Percentiles rank a stretch among this genome's conserved stretches.
phyloP scores from a whole-genome alignment of 2,329 filamentous ascomycete species.

The Fusarium scirpi region DNA sequence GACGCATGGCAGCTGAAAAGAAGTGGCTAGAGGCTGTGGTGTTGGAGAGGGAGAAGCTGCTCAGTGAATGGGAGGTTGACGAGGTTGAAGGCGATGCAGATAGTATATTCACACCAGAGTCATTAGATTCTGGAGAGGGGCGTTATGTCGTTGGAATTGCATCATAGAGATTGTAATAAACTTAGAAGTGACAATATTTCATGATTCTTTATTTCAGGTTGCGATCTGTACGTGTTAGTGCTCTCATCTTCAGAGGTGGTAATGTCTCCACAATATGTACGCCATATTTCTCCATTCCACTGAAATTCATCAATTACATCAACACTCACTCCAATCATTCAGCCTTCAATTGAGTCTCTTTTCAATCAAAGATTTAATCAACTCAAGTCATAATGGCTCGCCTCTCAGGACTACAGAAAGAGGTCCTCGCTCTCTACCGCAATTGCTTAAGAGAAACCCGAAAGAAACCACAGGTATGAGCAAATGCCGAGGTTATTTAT shows the following conservation, averaged over 20 bases:
- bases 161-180: neutral
- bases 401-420: slow-evolving; percentile 88
- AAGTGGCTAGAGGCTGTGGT: slow-evolving; percentile 61
- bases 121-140: slow-evolving; percentile 19
- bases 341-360: neutral
- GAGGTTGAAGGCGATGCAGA: slow-evolving; percentile 59
- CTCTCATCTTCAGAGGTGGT: neutral
- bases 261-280: slow-evolving; percentile 26
- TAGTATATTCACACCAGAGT: slow-evolving; percentile 47
- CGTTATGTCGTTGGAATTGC: slow-evolving; percentile 6
- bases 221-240: neutral
- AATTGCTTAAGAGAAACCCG: slow-evolving; percentile 84
- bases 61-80: slow-evolving; percentile 56
- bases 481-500: neutral
- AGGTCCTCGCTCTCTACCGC: slow-evolving; percentile 88
- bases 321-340: slow-evolving; percentile 16
- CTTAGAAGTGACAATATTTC: neutral
- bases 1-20: slow-evolving; percentile 57
- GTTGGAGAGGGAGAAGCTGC: slow-evolving; percentile 57
- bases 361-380: neutral
- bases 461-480: slow-evolving; percentile 78
- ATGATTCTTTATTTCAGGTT: neutral
- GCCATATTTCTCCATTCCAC: slow-evolving; percentile 9
- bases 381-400: slow-evolving; percentile 38
- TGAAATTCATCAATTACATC: slow-evolving; percentile 14